Percentiles rank a stretch among this genome's conserved stretches.
These are phyloP conservation scores for Fusarium dimerum DNA, from an alignment of 2,329 filamentous ascomycete species.

Conservation along the genomic window DNA sequence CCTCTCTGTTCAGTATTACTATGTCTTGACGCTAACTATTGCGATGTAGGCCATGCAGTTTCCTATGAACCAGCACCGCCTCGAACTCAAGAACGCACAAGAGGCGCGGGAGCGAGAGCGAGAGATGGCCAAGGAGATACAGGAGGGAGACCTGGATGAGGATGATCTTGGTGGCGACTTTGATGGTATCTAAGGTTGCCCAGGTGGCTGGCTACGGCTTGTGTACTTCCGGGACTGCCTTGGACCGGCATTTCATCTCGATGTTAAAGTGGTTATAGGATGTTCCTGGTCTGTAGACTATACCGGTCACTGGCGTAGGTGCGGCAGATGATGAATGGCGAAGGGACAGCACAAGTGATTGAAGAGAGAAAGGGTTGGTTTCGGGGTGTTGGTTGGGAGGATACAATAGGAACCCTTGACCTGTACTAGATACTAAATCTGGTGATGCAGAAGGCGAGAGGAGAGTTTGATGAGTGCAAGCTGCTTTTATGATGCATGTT, in stretches of 20 bases:
- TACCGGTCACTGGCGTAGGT: not conserved
- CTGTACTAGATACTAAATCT: slow-evolving; percentile 29
- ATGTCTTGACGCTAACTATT: slow-evolving; percentile 16
- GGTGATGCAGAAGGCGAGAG: not conserved
- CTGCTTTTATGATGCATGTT: slow-evolving; percentile 2
- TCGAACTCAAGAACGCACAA: slow-evolving; percentile 97
- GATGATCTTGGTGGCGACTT: slow-evolving; percentile 96
- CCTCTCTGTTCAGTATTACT: not conserved
- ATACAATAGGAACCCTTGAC: slow-evolving; percentile 14
- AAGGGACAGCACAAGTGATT: too few relatives aligned
- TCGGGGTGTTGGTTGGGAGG: not conserved
- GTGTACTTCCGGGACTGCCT: not conserved
- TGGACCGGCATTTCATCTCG: not conserved
- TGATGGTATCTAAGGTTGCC: slow-evolving; percentile 76
- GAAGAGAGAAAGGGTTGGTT: too few relatives aligned
- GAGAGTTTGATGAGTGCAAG: slow-evolving; percentile 6
- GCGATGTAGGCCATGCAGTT: slow-evolving; percentile 84
- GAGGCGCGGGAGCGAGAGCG: slow-evolving; percentile 96
- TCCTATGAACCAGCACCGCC: slow-evolving; percentile 97
- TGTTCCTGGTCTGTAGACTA: not conserved
- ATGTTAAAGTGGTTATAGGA: not conserved
- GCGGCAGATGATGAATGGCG: not conserved
- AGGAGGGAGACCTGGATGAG: slow-evolving; percentile 95
- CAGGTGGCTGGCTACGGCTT: slow-evolving; percentile 7
- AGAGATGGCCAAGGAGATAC: slow-evolving; percentile 98